Conservation (phyloP, 1,284 basidiomycete genomes). For the Heliocybe sulcata region DNA sequence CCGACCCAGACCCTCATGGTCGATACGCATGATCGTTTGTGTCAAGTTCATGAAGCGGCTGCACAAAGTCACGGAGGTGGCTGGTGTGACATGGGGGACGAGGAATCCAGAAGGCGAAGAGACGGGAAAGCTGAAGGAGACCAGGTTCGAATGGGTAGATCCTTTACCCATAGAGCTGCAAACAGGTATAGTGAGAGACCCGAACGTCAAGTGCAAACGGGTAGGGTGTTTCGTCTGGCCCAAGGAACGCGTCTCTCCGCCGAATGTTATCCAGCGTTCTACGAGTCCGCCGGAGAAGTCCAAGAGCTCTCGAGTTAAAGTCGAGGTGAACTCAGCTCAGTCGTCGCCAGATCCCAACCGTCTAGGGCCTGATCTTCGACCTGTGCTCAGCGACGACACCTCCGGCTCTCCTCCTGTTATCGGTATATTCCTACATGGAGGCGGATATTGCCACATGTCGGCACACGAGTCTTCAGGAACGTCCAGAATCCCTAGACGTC, state of each 20-base stretch:
- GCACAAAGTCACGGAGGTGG: conserved; percentile 44
- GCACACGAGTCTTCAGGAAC: conserved; percentile 40
- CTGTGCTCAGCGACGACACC: conserved; percentile 2
- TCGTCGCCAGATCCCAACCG: background rate
- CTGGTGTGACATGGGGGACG: conserved; percentile 44
- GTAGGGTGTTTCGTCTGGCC: conserved; percentile 45
- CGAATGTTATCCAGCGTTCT: background rate
- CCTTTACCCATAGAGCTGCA: conserved; percentile 30
- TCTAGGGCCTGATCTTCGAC: conserved; percentile 6
- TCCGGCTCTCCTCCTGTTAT: conserved; percentile 25
- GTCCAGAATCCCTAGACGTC: conserved; percentile 36
- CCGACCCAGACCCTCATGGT: conserved; percentile 41
- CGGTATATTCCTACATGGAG: conserved; percentile 44
- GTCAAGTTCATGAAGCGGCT: conserved; percentile 44
- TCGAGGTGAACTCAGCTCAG: background rate
- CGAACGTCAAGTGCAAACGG: conserved; percentile 28
- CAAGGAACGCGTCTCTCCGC: conserved; percentile 12
- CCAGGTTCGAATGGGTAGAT: conserved; percentile 39
- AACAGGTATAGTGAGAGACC: conserved; percentile 33
- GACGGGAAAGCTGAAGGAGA: conserved; percentile 29
- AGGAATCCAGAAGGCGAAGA: conserved; percentile 29
- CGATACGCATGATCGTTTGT: conserved; percentile 36
- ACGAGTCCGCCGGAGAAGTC: background rate
- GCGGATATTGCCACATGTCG: conserved; percentile 49
- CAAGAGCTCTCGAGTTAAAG: background rate